Conservation (phyloP, 441 rosid genomes). For the Melastoma candidum region DNA sequence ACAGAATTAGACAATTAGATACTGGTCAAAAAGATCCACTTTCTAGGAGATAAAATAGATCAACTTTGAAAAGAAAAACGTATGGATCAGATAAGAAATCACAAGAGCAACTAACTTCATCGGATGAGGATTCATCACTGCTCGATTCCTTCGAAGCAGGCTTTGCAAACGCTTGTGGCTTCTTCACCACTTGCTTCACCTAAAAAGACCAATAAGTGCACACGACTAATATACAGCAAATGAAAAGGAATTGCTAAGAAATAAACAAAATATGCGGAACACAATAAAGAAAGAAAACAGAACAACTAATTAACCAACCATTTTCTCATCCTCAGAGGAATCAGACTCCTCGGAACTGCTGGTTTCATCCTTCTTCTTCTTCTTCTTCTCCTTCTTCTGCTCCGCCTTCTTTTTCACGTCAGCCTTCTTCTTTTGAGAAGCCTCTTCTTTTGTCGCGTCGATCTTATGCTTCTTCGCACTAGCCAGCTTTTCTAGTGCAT, state of each 20-base stretch:
- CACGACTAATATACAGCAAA: neutral
- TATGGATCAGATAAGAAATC: no score
- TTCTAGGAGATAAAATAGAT: no score
- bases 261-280: neutral
- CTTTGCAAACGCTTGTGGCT: conserved; percentile 15
- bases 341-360: conserved; percentile 10
- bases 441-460: conserved; percentile 27
- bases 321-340: conserved; percentile 14
- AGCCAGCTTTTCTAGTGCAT: conserved; percentile 37
- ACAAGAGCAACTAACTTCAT: conserved; percentile 25
- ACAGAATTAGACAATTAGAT: no score
- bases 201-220: neutral
- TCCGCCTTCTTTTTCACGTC: conserved; percentile 25
- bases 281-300: neutral
- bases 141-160: conserved; percentile 36
- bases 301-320: conserved; percentile 2
- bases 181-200: conserved; percentile 20
- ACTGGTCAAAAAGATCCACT: neutral
- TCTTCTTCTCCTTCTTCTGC: conserved; percentile 19
- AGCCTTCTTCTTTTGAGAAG: conserved; percentile 28
- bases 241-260: neutral
- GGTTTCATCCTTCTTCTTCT: conserved; percentile 17
- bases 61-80: no score
- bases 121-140: conserved; percentile 41
- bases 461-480: conserved; percentile 64